Base-by-base conservation (phyloP, 768 basidiomycete species). In the Daedaleopsis sinensis region DNA sequence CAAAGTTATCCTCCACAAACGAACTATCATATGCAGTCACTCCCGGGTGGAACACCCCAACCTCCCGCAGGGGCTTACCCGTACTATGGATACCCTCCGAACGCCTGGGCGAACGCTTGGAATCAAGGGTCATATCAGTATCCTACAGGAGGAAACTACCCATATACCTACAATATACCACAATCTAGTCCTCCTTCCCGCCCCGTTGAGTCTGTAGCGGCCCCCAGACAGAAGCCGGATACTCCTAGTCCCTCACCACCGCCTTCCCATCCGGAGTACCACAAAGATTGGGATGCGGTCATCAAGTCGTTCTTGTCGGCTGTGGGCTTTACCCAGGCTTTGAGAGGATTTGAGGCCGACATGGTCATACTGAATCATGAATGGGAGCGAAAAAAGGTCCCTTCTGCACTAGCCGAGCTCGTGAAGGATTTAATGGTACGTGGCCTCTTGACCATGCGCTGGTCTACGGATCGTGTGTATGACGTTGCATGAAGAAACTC, bases 271-370 rank as follows among this genome's bases (percentile, higher is more conserved):
- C 78, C 79, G 5, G 72, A 67, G n/a, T 72, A 77, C 8, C 83
- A 79, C 65, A 77, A 78, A 59, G 77, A 87, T 57, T 91, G 89
- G 89, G 88, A 91, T 60, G 73, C 78, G 23, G 79, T 80, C 12
- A 64, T 90, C 32, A 78, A 76, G 53, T 67, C 74, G 9, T 91
- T 91, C 59, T 68, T 91, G 62, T 69, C 72, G 15, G 76, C 80
- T 47, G 77, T 85, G 18, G 84, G 86, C 4, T 70, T 91, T 21
- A 78, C 73, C 1, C 86, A 91, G 67, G 79, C 88, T 0, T 66
- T 85, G 47, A 78, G 76, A 39, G 90, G 87, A 0, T 84, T 93
- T 50, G 85, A 89, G 65, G 73, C 79, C n/a, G 90, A 93, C 67
- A 81, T 91, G 76, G 69, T 91, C 5, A 80, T 90, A n/a, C 72